Evolutionary conservation across 768 basidiomycete species (phyloP).

Genomic region (Tylopilus plumbeoviolaceoides): DNA sequence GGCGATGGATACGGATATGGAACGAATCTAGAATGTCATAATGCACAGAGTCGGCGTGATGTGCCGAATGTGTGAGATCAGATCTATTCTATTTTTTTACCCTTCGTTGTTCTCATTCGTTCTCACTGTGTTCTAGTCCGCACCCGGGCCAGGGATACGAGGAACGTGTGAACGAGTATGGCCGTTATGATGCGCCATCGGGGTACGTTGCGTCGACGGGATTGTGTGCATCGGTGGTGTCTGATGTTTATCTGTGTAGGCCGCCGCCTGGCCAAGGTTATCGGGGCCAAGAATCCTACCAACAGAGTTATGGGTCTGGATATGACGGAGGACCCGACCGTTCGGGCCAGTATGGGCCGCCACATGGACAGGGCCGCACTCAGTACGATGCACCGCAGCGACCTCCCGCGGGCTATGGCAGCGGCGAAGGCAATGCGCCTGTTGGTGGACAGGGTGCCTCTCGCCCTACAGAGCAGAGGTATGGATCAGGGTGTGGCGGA

Average conservation of each 20-base stretch:
- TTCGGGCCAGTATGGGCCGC: constrained; percentile 8
- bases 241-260: background rate
- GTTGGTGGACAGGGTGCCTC: constrained; percentile 16
- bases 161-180: background rate
- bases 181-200: background rate
- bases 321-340: constrained; percentile 8
- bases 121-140: background rate
- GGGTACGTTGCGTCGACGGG: background rate
- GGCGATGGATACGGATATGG: background rate
- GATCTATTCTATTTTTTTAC: background rate
- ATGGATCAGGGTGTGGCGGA: constrained; percentile 6
- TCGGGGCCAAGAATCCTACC: constrained; percentile 1
- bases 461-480: constrained; percentile 7
- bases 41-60: background rate
- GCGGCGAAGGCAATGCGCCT: constrained; percentile 8
- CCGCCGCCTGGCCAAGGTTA: constrained; percentile 2
- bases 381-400: constrained; percentile 8
- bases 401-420: constrained; percentile 1
- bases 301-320: constrained; percentile 6
- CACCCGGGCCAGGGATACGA: background rate
- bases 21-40: background rate
- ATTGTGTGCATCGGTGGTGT: background rate
- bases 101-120: background rate
- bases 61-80: constrained; percentile 14
- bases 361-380: constrained; percentile 5